Evolutionary conservation across 352 stramenopile genomes (phyloP), one percentile per base, ranked within the genome.

Genomic region (Phytophthora pistaciae): DNA sequence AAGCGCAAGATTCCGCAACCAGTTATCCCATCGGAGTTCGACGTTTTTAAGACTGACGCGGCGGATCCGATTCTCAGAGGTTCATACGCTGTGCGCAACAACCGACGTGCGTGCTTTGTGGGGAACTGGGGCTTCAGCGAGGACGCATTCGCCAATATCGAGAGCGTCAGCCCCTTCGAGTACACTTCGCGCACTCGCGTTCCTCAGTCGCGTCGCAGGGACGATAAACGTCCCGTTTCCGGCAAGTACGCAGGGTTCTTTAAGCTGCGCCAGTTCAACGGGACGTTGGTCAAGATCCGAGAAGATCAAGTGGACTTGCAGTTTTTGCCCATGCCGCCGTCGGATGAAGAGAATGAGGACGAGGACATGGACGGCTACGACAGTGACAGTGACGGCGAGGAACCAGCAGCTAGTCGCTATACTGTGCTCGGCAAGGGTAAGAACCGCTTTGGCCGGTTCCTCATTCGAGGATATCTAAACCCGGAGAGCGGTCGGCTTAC

Each of bases 171-270:
- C 56, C 85, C 88, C 55, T 94, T 94, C 29, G 83, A 92, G 63
- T 94, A 94, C 68, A 80, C 75, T 21, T 89, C 78, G 3, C 72
- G 78, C 5, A 48, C 72, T 4, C 70, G 85, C 27, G 74, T 84
- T 33, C 57, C 76, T 8, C 69, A 75, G 20, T 70, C 68, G 5
- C 80, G 78, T 3, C 66, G 68, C 38, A 70, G 79, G 25, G 64
- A 64, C n/a, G 80, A 90, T 42, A 79, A 68, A n/a, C 80, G 74
- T 16, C 86, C 86, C n/a, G 77, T 87, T 31, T 91, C 82, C 1
- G 86, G 86, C 20, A 88, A 85, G 44, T 94, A 94, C 44, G 80
- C 50, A 23, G 86, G 86, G 0, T 92, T 83, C 49, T 94, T 94
- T 54, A 91, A 91, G 68, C 68, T 94, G 58, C 75, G 84, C 7